These are phyloP conservation scores for Aspergillus brasiliensis DNA, from an alignment of 2,329 filamentous ascomycete genomes.

Conservation along the genomic window DNA sequence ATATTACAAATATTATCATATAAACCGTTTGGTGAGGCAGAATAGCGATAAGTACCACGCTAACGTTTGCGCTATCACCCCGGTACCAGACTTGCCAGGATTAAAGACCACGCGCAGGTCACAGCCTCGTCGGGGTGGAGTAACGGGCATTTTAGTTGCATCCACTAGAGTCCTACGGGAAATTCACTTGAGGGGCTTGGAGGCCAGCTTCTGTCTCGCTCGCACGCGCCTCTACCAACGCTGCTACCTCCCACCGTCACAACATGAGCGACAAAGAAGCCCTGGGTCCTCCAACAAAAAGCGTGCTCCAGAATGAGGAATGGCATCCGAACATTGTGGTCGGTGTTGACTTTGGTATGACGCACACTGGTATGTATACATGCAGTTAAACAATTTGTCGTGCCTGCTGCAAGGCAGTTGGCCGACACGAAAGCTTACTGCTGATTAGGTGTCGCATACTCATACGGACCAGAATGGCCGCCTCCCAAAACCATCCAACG, in stretches of 20 bases:
- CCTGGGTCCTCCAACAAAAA: neutral
- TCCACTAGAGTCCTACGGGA: neutral
- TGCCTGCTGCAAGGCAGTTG: too few species aligned
- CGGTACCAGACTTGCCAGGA: too few species aligned
- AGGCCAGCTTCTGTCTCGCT: neutral
- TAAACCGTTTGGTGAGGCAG: too few species aligned
- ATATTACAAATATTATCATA: too few species aligned
- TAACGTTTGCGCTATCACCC: too few species aligned
- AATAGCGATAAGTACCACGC: too few species aligned
- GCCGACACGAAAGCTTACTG: neutral
- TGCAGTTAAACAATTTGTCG: neutral
- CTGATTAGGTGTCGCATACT: slow-evolving; percentile 38
- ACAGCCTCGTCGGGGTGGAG: too few species aligned
- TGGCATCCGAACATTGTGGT: slow-evolving; percentile 30
- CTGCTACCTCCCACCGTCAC: too few species aligned
- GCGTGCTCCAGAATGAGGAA: slow-evolving; percentile 9
- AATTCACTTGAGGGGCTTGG: neutral
- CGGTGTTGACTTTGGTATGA: slow-evolving; percentile 36
- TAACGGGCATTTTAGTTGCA: neutral
- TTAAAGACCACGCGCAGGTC: too few species aligned
- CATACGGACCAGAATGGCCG: slow-evolving; percentile 37
- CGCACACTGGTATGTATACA: slow-evolving; percentile 24
- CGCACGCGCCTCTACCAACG: too few species aligned
- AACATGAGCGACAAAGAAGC: slow-evolving; percentile 9
- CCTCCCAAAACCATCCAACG: slow-evolving; percentile 38